Percentiles rank a stretch among this genome's conserved stretches.
Evolutionary conservation across 192 early-diverging fungal genomes (phyloP).

Genomic region (Phycomyces blakesleeanus): DNA sequence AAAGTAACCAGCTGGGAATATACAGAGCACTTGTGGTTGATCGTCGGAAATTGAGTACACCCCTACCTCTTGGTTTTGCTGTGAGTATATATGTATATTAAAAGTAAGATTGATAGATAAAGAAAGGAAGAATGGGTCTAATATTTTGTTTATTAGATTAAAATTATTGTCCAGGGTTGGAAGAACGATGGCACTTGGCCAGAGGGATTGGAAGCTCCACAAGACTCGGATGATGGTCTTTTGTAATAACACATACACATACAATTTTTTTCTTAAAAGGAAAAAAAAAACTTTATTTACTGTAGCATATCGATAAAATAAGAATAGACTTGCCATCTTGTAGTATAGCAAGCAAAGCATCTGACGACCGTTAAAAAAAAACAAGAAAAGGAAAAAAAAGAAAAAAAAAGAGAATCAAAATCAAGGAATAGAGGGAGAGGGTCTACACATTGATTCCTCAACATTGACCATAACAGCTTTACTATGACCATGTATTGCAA

Average conservation of each 20-base stretch:
- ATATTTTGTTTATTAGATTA: slow-evolving; percentile 38
- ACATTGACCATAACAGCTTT: slow-evolving; percentile 44
- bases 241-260: not conserved
- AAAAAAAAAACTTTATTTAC: not conserved
- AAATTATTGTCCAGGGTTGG: slow-evolving; percentile 52
- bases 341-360: too few species aligned
- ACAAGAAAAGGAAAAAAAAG: too few species aligned
- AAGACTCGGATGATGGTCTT: not conserved
- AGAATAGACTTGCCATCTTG: too few species aligned
- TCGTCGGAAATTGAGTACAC: slow-evolving; percentile 39
- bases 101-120: not conserved
- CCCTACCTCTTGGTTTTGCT: slow-evolving; percentile 42
- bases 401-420: too few species aligned
- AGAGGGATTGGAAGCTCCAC: slow-evolving; percentile 36
- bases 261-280: not conserved
- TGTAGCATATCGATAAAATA: not conserved
- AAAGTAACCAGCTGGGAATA: slow-evolving; percentile 33
- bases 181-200: slow-evolving; percentile 53
- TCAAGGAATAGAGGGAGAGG: too few species aligned
- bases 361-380: too few species aligned
- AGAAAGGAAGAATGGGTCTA: too few species aligned
- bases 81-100: slow-evolving; percentile 28
- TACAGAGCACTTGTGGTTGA: slow-evolving; percentile 45
- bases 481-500: slow-evolving; percentile 33
- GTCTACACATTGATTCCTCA: not conserved